Percentiles rank a stretch among this genome's conserved stretches.
Evolutionary conservation across 148 eudicot genomes (phyloP).

Genomic region (Rhododendron kiyosumense): DNA sequence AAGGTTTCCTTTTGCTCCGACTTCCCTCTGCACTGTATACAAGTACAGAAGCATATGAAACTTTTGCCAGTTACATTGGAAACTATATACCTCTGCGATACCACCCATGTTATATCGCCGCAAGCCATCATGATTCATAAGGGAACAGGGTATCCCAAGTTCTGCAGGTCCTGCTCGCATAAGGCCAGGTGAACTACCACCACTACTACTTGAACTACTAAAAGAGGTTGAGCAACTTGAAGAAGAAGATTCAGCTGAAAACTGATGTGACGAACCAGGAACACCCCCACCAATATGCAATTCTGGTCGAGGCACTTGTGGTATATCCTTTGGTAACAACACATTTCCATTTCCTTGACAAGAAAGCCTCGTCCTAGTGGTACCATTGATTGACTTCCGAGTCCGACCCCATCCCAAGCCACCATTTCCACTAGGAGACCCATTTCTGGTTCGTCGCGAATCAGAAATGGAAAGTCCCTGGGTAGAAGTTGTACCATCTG

Average conservation of each 20-base stretch:
- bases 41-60: conserved; percentile 4
- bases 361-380: conserved; percentile 33
- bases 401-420: conserved; percentile 26
- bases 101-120: conserved; percentile 58
- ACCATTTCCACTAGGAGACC: conserved; percentile 23
- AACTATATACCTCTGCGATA: conserved; percentile 71
- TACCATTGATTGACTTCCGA: conserved; percentile 32
- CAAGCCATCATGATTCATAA: conserved; percentile 41
- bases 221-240: conserved; percentile 29
- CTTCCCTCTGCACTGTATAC: background rate
- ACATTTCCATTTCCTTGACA: conserved; percentile 31
- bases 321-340: conserved; percentile 21
- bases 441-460: conserved; percentile 35
- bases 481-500: conserved; percentile 22
- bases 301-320: conserved; percentile 33
- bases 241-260: conserved; percentile 23
- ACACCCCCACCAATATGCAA: conserved; percentile 20
- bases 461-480: conserved; percentile 54
- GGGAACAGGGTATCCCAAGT: conserved; percentile 34
- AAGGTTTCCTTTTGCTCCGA: background rate
- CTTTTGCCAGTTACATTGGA: background rate
- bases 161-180: conserved; percentile 31
- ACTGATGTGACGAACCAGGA: conserved; percentile 24
- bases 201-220: conserved; percentile 28
- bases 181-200: conserved; percentile 23